A percentile compares a stretch with the other conserved stretches of the same genome.
These are phyloP conservation scores for Babjeviella inositovora DNA, from an alignment of 805 yeast genomes.

Conservation along the genomic window DNA sequence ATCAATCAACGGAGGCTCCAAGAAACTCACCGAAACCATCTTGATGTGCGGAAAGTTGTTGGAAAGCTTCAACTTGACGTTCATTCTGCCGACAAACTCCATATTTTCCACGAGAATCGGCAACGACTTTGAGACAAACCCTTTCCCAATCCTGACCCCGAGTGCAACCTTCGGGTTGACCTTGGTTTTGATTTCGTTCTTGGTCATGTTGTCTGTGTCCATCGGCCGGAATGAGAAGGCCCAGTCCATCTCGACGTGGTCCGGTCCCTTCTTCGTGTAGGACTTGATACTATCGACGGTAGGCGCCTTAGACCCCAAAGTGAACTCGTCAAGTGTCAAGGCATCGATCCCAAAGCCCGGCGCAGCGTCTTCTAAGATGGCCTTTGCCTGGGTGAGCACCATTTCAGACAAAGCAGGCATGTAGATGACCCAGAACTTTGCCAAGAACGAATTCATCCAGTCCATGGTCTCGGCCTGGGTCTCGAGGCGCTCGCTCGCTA, in stretches of 20 bases:
- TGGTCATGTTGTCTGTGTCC: slow-evolving; percentile 75
- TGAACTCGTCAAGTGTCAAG: slow-evolving; percentile 58
- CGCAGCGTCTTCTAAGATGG: slow-evolving; percentile 48
- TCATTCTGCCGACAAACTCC: slow-evolving; percentile 58
- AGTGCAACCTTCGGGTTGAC: slow-evolving; percentile 69
- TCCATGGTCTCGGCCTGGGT: slow-evolving; percentile 57
- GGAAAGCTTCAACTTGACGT: slow-evolving; percentile 42
- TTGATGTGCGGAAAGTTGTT: slow-evolving; percentile 68
- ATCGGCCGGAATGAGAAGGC: slow-evolving; percentile 67
- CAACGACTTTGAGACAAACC: slow-evolving; percentile 56
- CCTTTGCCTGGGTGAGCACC: slow-evolving; percentile 58
- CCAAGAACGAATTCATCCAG: slow-evolving; percentile 66
- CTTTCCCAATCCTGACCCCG: slow-evolving; percentile 72
- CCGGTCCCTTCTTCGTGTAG: slow-evolving; percentile 51
- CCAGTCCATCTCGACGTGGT: slow-evolving; percentile 73
- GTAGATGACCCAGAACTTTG: slow-evolving; percentile 76
- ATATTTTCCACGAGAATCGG: slow-evolving; percentile 75
- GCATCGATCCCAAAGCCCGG: slow-evolving; percentile 79
- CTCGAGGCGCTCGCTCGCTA: slow-evolving; percentile 48
- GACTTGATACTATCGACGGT: slow-evolving; percentile 57
- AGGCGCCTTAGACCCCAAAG: slow-evolving; percentile 72
- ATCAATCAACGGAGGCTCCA: slow-evolving; percentile 69
- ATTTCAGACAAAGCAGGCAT: slow-evolving; percentile 76
- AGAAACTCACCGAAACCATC: slow-evolving; percentile 50
- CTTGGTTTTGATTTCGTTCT: slow-evolving; percentile 51